phyloP scores from a whole-genome alignment of 176 grass and related monocot genomes.

The Raddia distichophylla region DNA sequence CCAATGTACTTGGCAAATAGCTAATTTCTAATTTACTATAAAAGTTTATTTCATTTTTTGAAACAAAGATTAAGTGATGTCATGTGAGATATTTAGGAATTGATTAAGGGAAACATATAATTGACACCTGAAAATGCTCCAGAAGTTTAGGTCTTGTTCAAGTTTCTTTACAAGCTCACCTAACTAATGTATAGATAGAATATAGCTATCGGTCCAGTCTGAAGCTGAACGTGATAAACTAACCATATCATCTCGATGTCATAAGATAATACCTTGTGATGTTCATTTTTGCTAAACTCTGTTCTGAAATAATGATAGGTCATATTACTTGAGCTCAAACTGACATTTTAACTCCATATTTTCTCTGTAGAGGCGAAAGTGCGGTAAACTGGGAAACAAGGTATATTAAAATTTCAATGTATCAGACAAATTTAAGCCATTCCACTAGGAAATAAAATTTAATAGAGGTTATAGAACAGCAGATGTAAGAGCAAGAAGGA shows the following conservation, averaged over 20 bases:
- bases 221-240: not conserved
- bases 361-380: slow-evolving; percentile 73
- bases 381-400: slow-evolving; percentile 58
- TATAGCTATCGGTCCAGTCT: no score
- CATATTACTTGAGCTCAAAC: slow-evolving; percentile 91
- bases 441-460: slow-evolving; percentile 14
- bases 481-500: no score
- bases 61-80: no score
- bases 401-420: slow-evolving; percentile 29
- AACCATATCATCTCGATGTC: slow-evolving; percentile 12
- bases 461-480: not conserved
- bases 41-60: no score
- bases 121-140: no score
- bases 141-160: no score
- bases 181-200: no score
- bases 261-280: slow-evolving; percentile 81
- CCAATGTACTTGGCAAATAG: no score
- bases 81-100: no score
- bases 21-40: no score
- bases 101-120: no score
- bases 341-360: slow-evolving; percentile 76
- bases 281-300: slow-evolving; percentile 95
- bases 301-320: slow-evolving; percentile 88
- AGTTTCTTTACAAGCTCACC: no score
- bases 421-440: slow-evolving; percentile 1